Percentiles rank a stretch among this genome's conserved stretches.
Evolutionary conservation across 1,139 yeast species (phyloP).

Genomic region (Yamadazyma buinensis): DNA sequence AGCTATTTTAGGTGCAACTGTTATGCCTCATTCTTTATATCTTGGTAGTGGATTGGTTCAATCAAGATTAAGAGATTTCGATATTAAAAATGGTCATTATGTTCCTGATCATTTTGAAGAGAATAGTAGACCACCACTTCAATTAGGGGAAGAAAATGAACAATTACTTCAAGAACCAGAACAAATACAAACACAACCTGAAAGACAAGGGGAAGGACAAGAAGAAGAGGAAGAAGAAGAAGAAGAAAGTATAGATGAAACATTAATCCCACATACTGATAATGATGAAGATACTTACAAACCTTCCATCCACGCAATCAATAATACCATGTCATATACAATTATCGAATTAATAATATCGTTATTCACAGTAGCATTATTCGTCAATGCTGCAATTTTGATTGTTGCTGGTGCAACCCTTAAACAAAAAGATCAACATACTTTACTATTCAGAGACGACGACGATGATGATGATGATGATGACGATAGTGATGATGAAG

Average conservation of each 20-base stretch:
- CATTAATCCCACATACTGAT: too few species aligned
- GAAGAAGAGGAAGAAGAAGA: slow-evolving; percentile 2
- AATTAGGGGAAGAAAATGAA: too few species aligned
- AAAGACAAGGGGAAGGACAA: slow-evolving; percentile 1
- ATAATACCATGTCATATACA: slow-evolving; percentile 64
- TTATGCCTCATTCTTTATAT: slow-evolving; percentile 94
- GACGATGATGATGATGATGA: slow-evolving; percentile 47
- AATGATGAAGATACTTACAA: slow-evolving; percentile 38
- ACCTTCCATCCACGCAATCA: slow-evolving; percentile 66
- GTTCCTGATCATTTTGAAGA: slow-evolving; percentile 11
- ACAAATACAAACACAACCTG: neutral
- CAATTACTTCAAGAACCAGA: neutral
- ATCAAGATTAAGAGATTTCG: slow-evolving; percentile 81
- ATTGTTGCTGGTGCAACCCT: slow-evolving; percentile 76
- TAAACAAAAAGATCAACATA: slow-evolving; percentile 22
- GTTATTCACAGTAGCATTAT: slow-evolving; percentile 70
- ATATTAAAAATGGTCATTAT: slow-evolving; percentile 58
- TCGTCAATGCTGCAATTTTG: slow-evolving; percentile 75
- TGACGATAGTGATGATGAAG: slow-evolving; percentile 35
- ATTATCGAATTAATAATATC: slow-evolving; percentile 63
- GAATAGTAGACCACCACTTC: neutral
- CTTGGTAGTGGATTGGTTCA: slow-evolving; percentile 93
- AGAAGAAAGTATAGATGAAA: slow-evolving; percentile 10
- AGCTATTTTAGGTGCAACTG: slow-evolving; percentile 94
- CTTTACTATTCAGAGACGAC: slow-evolving; percentile 9